Evolutionary conservation across 2,329 filamentous ascomycete genomes (phyloP).

Genomic region (Stylonectria norvegica): DNA sequence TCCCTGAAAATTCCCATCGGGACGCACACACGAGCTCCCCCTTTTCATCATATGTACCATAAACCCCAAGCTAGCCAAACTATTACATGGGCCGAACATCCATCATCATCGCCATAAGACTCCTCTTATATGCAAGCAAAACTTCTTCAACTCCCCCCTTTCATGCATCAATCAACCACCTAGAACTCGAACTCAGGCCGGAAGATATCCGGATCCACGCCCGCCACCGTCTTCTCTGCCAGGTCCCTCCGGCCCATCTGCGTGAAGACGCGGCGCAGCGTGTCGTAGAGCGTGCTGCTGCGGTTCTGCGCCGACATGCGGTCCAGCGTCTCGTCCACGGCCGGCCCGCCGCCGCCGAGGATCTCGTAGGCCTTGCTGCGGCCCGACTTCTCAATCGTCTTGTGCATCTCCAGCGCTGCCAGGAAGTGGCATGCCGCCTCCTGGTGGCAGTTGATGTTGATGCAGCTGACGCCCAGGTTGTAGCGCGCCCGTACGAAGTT

Average conservation of each 20-base stretch:
- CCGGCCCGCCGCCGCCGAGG: constrained; percentile 49
- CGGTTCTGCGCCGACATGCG: constrained; percentile 92
- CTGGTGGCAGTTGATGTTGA: constrained; percentile 93
- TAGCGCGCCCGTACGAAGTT: constrained; percentile 98
- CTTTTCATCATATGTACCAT: no score
- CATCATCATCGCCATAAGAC: no score
- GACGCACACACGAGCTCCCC: no score
- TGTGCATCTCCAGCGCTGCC: constrained; percentile 91
- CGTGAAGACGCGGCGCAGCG: constrained; percentile 87
- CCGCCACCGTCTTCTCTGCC: constrained; percentile 79
- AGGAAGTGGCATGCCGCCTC: constrained; percentile 92
- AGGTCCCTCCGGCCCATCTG: constrained; percentile 91
- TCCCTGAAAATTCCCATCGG: no score
- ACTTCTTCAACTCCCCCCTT: background rate
- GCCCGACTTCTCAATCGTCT: constrained; percentile 82
- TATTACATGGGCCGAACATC: no score
- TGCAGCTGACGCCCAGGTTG: constrained; percentile 93
- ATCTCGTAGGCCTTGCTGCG: constrained; percentile 81
- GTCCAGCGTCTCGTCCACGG: constrained; percentile 70
- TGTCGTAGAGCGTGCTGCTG: constrained; percentile 96
- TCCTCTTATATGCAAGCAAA: no score
- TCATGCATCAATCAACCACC: no score
- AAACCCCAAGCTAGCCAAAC: no score
- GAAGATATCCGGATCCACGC: constrained; percentile 88
- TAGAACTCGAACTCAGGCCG: constrained; percentile 85